phyloP scores from a whole-genome alignment of 805 yeast species.

The Yarrowia phangngaensis region DNA sequence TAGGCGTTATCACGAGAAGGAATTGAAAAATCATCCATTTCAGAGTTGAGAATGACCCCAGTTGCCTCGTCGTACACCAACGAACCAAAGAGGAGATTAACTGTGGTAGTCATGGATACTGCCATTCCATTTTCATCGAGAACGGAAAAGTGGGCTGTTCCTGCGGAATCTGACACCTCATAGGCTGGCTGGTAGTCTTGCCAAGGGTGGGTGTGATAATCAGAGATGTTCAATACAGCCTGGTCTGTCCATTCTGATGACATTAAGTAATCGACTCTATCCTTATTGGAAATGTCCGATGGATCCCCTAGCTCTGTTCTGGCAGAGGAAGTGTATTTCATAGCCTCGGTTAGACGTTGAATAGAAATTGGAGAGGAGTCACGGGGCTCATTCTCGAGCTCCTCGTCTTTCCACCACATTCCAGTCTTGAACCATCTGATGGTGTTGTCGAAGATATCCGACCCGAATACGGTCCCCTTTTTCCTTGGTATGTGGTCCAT shows the following conservation, averaged over 20 bases:
- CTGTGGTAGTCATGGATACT: constrained; percentile 82
- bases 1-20: constrained; percentile 71
- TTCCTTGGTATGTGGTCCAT: constrained; percentile 42
- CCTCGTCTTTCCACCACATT: no score
- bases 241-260: constrained; percentile 55
- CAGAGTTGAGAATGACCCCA: constrained; percentile 78
- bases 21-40: constrained; percentile 91
- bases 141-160: constrained; percentile 83
- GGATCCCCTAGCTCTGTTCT: constrained; percentile 83
- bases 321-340: constrained; percentile 92
- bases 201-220: constrained; percentile 60
- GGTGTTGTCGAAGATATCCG: constrained; percentile 24
- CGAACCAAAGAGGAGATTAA: constrained; percentile 80
- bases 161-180: constrained; percentile 75
- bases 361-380: constrained; percentile 50
- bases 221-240: constrained; percentile 52
- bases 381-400: background rate
- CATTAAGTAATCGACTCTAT: constrained; percentile 47
- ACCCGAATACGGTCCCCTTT: constrained; percentile 34
- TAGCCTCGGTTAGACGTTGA: constrained; percentile 73
- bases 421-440: background rate
- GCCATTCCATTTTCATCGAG: constrained; percentile 74
- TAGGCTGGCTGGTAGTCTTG: constrained; percentile 72
- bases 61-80: constrained; percentile 74
- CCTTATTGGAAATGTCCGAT: constrained; percentile 34